Evolutionary conservation across 805 yeast genomes (phyloP).

Genomic region (Spathaspora passalidarum): DNA sequence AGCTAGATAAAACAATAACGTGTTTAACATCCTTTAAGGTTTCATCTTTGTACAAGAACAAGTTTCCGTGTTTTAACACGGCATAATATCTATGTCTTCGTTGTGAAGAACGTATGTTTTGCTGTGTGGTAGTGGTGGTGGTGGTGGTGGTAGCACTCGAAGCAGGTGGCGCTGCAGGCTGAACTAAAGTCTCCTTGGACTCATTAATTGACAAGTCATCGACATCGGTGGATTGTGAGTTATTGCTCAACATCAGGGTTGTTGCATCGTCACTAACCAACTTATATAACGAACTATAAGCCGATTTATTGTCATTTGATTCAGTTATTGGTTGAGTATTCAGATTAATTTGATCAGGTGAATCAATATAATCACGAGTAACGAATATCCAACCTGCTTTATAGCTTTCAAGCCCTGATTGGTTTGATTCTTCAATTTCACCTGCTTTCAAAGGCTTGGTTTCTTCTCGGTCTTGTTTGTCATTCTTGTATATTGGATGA

Average conservation of each 20-base stretch:
- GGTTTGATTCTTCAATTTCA: constrained; percentile 56
- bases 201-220: neutral
- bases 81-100: constrained; percentile 65
- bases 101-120: constrained; percentile 18
- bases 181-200: neutral
- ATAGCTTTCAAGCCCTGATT: constrained; percentile 61
- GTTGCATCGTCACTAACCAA: constrained; percentile 40
- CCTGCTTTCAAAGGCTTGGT: constrained; percentile 49
- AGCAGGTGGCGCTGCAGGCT: neutral
- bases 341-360: constrained; percentile 46
- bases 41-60: constrained; percentile 79
- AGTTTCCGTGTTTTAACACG: constrained; percentile 79
- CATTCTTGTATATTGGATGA: constrained; percentile 31
- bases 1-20: constrained; percentile 72
- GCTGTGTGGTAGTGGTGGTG: constrained; percentile 1
- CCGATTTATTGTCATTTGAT: constrained; percentile 45
- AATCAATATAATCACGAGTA: constrained; percentile 64
- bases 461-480: constrained; percentile 12
- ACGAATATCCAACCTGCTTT: constrained; percentile 80
- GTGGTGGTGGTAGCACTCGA: constrained; percentile 1
- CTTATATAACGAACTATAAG: constrained; percentile 60
- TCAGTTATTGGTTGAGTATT: constrained; percentile 42
- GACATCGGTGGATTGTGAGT: neutral
- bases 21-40: constrained; percentile 63
- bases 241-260: neutral